Base-by-base conservation (phyloP, 257 asterid species). In the Solanum boliviense region DNA sequence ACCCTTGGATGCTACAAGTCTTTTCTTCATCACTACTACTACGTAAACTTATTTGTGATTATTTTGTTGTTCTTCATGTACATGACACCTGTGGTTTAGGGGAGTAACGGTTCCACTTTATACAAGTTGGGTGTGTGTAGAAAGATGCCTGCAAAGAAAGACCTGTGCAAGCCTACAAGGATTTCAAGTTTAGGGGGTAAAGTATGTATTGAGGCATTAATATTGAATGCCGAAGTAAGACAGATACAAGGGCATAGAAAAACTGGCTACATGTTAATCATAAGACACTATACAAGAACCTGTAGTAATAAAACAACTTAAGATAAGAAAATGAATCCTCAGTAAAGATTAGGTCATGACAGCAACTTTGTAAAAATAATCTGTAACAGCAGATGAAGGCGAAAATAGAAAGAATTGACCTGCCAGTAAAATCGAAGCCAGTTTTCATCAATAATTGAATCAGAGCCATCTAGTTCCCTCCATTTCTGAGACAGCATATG, bases 401-500 rank as follows among this genome's bases (percentile, higher is more conserved):
- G 15, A 44, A 76, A 78, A 44, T 13, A 27, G 27, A 81, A 81
- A 85, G 73, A 84, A 87, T 83, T 68, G 62, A 96, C 99, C 99
- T 96, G 98, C 99, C 98, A 97, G 90, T 97, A 96, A 94, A 95
- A 97, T 32, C 99, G 94, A 67, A 97, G 98, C 99, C 99, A 97
- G 89, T 95, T 97, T 89, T 97, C 98, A 92, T 96, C 99, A 86
- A 97, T 95, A 88, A 90, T 91, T 71, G 92, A 89, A 84, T 85
- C 79, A 78, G 93, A 89, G 84, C 90, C 90, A 86, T 96, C 98
- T 83, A 97, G 89, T 89, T 95, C 98, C 92, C 91, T 95, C 98
- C 98, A 97, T 89, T 97, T 95, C 67, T 94, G 98, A 84, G 98
- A 92, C 65, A 97, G 98, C 99, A 97, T 97, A 95, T 96, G 98